Conservation (phyloP, 164 flowering plant species). For the Pachysandra terminalis region DNA sequence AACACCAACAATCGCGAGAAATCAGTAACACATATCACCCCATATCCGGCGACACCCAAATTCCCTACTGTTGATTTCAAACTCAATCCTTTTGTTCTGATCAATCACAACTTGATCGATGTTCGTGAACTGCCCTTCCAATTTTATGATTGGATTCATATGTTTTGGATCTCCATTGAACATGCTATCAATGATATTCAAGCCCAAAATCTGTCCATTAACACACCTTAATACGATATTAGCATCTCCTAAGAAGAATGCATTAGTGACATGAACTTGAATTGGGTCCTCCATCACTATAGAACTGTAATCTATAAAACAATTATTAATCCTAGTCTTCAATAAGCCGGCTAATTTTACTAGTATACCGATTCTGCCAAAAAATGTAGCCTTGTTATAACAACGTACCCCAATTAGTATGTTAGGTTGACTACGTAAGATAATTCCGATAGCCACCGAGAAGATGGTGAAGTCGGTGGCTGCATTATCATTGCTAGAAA, state of each 20-base stretch:
- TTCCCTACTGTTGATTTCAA: constrained; percentile 39
- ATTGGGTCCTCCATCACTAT: constrained; percentile 55
- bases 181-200: too few species aligned
- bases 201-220: constrained; percentile 35
- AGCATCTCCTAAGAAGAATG: too few species aligned
- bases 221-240: constrained; percentile 39
- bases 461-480: constrained; percentile 50
- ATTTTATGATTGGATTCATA: constrained; percentile 19
- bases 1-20: constrained; percentile 35
- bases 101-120: too few species aligned
- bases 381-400: too few species aligned
- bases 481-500: too few species aligned
- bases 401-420: constrained; percentile 56
- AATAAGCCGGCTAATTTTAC: constrained; percentile 16
- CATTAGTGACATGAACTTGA: constrained; percentile 51
- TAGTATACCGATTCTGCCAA: constrained; percentile 46
- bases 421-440: constrained; percentile 47
- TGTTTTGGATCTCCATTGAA: too few species aligned
- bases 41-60: constrained; percentile 31
- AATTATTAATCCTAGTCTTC: constrained; percentile 42
- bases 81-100: constrained; percentile 39
- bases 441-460: constrained; percentile 46
- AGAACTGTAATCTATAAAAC: constrained; percentile 48
- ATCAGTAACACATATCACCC: constrained; percentile 44
- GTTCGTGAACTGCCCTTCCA: constrained; percentile 32